Evolutionary conservation across 129 eudicot genomes (phyloP).

Genomic region (Heracleum sosnowskyi): DNA sequence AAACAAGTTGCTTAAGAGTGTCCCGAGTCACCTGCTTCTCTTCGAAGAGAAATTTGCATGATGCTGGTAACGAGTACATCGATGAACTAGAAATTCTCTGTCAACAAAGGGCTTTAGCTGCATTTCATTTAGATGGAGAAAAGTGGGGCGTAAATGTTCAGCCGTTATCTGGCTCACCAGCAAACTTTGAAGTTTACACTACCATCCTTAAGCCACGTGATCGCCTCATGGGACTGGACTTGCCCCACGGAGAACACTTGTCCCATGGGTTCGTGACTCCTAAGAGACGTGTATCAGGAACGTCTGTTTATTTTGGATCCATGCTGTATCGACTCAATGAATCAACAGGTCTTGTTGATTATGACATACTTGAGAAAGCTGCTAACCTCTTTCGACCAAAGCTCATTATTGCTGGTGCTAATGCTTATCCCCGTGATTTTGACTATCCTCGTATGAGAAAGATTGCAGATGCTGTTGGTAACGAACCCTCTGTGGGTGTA

Average conservation of each 20-base stretch:
- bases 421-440: constrained; percentile 97
- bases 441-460: constrained; percentile 94
- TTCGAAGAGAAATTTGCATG: too few species aligned
- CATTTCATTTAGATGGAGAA: constrained; percentile 69
- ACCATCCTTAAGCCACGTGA: constrained; percentile 93
- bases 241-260: constrained; percentile 40
- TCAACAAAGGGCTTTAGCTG: constrained; percentile 79
- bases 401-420: constrained; percentile 97
- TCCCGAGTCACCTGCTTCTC: too few species aligned
- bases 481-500: too few species aligned
- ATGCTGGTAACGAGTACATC: constrained; percentile 84
- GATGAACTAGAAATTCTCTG: constrained; percentile 88
- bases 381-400: constrained; percentile 84
- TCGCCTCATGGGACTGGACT: constrained; percentile 51
- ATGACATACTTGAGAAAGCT: constrained; percentile 94
- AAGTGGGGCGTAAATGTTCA: constrained; percentile 97
- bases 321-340: too few species aligned
- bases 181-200: constrained; percentile 93
- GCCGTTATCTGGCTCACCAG: constrained; percentile 94
- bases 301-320: constrained; percentile 89
- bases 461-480: constrained; percentile 94
- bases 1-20: too few species aligned
- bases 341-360: constrained; percentile 94
- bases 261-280: constrained; percentile 97
- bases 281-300: constrained; percentile 85